A percentile compares a stretch with the other conserved stretches of the same genome.
These are phyloP conservation scores for Russula earlei DNA, from an alignment of 768 basidiomycete genomes.

Conservation along the genomic window DNA sequence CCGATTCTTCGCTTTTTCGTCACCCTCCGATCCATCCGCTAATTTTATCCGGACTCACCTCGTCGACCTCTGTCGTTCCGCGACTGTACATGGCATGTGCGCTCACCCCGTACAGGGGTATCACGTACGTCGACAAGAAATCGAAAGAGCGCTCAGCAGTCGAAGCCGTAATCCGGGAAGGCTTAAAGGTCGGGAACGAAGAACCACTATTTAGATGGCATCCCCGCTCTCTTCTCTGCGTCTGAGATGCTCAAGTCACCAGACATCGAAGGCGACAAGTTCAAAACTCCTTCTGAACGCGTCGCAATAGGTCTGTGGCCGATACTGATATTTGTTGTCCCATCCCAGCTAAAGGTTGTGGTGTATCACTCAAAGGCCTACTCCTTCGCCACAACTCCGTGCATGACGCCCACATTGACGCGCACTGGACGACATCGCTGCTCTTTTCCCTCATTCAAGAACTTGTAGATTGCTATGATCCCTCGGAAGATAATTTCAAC, in stretches of 20 bases:
- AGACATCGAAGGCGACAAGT: slow-evolving; percentile 27
- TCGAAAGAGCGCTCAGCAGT: slow-evolving; percentile 48
- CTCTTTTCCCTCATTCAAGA: slow-evolving; percentile 72
- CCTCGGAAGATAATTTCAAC: slow-evolving; percentile 32
- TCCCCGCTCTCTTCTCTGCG: slow-evolving; percentile 56
- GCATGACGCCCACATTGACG: slow-evolving; percentile 52
- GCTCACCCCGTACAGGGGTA: slow-evolving; percentile 57
- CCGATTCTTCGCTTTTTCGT: slow-evolving; percentile 21
- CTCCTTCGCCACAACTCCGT: slow-evolving; percentile 57
- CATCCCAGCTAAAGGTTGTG: neutral
- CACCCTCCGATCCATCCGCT: slow-evolving; percentile 42
- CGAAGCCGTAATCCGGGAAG: slow-evolving; percentile 69
- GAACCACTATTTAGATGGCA: slow-evolving; percentile 68
- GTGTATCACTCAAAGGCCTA: slow-evolving; percentile 37
- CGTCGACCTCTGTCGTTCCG: slow-evolving; percentile 35
- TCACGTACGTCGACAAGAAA: slow-evolving; percentile 56
- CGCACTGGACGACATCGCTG: slow-evolving; percentile 62
- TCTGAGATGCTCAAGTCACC: slow-evolving; percentile 35
- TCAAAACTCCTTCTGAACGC: slow-evolving; percentile 38
- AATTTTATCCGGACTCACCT: slow-evolving; percentile 28
- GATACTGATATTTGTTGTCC: neutral
- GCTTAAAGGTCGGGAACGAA: slow-evolving; percentile 75
- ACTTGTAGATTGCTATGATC: slow-evolving; percentile 45
- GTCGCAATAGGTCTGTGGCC: slow-evolving; percentile 45
- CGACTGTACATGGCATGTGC: slow-evolving; percentile 74